Percentiles rank a stretch among this genome's conserved stretches.
Conservation (phyloP, 2,329 filamentous ascomycete genomes). For the Mycosphaerella arachidis region DNA sequence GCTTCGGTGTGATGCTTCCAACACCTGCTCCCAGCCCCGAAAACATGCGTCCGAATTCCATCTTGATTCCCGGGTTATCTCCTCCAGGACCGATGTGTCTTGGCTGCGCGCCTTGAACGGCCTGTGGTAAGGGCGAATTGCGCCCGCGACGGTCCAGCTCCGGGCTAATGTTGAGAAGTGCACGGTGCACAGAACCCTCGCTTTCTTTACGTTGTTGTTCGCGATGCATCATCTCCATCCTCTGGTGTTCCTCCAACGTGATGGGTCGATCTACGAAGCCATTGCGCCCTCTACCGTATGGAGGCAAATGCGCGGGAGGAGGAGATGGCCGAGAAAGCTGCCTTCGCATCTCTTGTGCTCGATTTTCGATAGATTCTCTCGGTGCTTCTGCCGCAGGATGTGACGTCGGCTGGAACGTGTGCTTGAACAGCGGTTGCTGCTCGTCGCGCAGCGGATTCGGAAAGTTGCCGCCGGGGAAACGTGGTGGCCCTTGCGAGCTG, state of each 20-base stretch:
- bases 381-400: slow-evolving; percentile 24
- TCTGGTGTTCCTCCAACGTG: slow-evolving; percentile 34
- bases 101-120: slow-evolving; percentile 85
- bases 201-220: slow-evolving; percentile 42
- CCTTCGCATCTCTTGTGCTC: slow-evolving; percentile 25
- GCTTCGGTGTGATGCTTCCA: slow-evolving; percentile 48
- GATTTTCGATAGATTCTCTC: slow-evolving; percentile 30
- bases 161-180: slow-evolving; percentile 64
- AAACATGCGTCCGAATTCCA: slow-evolving; percentile 91
- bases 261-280: slow-evolving; percentile 37
- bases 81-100: slow-evolving; percentile 72
- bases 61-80: slow-evolving; percentile 81
- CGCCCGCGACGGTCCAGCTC: slow-evolving; percentile 79
- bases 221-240: slow-evolving; percentile 48
- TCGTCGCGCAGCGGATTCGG: slow-evolving; percentile 31
- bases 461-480: slow-evolving; percentile 24
- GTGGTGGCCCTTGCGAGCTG: slow-evolving; percentile 16
- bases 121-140: slow-evolving; percentile 83
- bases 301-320: slow-evolving; percentile 19
- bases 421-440: slow-evolving; percentile 27
- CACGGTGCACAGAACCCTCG: slow-evolving; percentile 47
- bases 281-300: slow-evolving; percentile 22
- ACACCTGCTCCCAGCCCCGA: slow-evolving; percentile 78
- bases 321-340: slow-evolving; percentile 28
- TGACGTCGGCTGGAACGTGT: slow-evolving; percentile 24